Evolutionary conservation across 2,329 filamentous ascomycete species (phyloP), one percentile per base, ranked within the genome.

Genomic region (Cercospora sp.): DNA sequence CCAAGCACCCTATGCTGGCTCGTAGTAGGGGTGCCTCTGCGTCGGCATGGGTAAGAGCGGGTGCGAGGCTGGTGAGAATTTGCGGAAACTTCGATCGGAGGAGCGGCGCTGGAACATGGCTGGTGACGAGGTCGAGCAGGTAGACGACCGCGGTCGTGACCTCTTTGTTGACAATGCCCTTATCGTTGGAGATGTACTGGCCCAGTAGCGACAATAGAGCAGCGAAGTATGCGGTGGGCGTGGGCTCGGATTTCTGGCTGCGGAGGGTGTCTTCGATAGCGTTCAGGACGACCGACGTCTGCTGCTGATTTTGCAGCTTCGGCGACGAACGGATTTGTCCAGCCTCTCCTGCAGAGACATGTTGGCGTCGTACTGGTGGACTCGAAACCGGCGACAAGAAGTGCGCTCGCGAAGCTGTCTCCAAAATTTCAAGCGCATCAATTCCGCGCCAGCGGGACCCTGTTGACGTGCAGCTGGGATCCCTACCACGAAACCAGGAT

Each of bases 81-180:
- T 96, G 92, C 30, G 92, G 91, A 83, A 99, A 99, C 80, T 98
- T 97, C 73, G 93, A 91, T 77, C 94, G 92, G 66, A 99, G 90
- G 68, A 99, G 89, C 69, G 94, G 88, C 70, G 92, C 87, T 65
- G 95, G 93, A 70, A 94, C 89, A 81, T 90, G 91, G 68, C 91
- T 91, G 16, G 93, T 95, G 74, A 97, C 88, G 73, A 97, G 85
- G 81, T 99, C 94, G 83, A 99, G 92, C 16, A 99, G 89, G 81
- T 99, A 99, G 74, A 99, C 91, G 72, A 96, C 91, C 2, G 94
- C 92, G 24, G 91, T 89, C 34, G 92, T 91, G 69, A 96, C 84
- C 72, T 96, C 93, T 79, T 92, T 91, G 78, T 94, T 94, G 65
- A 91, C 84, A 65, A 88, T 88, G 62, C 88, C 90, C 66, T 85